Percentiles rank a stretch among this genome's conserved stretches.
Conservation (phyloP, 371 early-diverging fungal species). For the Actinomortierella ambigua region DNA sequence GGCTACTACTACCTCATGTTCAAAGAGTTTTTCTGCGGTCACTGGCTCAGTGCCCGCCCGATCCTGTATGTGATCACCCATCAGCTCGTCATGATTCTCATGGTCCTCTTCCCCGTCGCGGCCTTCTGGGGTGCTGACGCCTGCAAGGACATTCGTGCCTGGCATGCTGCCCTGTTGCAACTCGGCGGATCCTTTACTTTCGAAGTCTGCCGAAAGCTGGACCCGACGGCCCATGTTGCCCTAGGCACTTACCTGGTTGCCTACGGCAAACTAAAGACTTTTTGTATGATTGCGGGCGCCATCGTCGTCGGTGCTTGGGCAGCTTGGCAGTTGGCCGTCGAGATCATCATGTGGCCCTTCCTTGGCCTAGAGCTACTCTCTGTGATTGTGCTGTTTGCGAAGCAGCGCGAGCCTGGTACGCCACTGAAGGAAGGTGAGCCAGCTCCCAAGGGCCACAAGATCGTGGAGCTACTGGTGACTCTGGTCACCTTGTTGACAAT, state of each 20-base stretch:
- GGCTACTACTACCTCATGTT: constrained; percentile 46
- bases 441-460: constrained; percentile 39
- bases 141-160: constrained; percentile 26
- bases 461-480: constrained; percentile 35
- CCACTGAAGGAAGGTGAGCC: constrained; percentile 33
- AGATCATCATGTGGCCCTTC: constrained; percentile 47
- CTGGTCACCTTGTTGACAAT: constrained; percentile 41
- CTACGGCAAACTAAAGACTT: constrained; percentile 42
- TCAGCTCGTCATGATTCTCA: constrained; percentile 39
- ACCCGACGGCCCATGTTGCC: constrained; percentile 41
- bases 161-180: constrained; percentile 42
- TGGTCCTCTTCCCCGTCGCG: constrained; percentile 42
- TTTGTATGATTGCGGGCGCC: constrained; percentile 36
- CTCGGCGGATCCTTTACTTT: constrained; percentile 43
- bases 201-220: constrained; percentile 43
- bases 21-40: constrained; percentile 46
- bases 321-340: constrained; percentile 41
- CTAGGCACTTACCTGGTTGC: constrained; percentile 38
- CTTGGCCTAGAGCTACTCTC: constrained; percentile 33
- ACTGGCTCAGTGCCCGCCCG: constrained; percentile 45
- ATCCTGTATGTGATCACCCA: constrained; percentile 43
- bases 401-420: constrained; percentile 35
- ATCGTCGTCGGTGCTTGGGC: constrained; percentile 37
- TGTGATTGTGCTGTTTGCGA: constrained; percentile 27
- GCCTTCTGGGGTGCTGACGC: constrained; percentile 40